Conservation (phyloP, 1,284 basidiomycete species). For the Rhizoctonia solani region DNA sequence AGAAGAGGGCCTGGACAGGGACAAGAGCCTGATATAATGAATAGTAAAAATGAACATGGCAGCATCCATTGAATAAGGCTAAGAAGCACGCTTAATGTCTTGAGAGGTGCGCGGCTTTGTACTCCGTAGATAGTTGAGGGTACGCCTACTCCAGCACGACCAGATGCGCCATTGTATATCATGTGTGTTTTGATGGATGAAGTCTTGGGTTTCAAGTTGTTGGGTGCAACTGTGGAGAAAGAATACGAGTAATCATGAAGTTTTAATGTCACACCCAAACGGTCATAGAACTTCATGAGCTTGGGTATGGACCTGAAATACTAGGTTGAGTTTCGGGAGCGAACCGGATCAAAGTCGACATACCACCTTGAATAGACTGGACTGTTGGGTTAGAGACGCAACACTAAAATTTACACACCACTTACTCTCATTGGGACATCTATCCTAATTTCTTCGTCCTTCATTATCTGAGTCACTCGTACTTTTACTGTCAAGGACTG, state of each 20-base stretch:
- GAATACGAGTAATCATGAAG: conserved; percentile 67
- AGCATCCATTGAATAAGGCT: conserved; percentile 4
- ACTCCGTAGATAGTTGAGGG: conserved; percentile 46
- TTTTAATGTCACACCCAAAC: conserved; percentile 58
- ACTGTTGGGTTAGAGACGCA: background rate
- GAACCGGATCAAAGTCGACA: background rate
- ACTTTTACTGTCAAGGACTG: conserved; percentile 51
- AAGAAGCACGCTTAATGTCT: background rate
- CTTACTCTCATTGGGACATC: conserved; percentile 71
- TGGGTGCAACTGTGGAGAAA: conserved; percentile 56
- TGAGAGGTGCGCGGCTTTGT: background rate
- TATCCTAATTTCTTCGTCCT: conserved; percentile 53
- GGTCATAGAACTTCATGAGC: conserved; percentile 64
- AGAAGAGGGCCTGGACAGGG: conserved; percentile 55
- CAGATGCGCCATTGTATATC: conserved; percentile 69
- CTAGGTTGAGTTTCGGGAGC: background rate
- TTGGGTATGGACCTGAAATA: conserved; percentile 66
- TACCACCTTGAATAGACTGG: conserved; percentile 30
- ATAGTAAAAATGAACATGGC: conserved; percentile 50
- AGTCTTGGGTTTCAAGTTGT: conserved; percentile 38
- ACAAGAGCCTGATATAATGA: conserved; percentile 60
- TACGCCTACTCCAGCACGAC: conserved; percentile 57
- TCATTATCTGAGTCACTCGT: conserved; percentile 45
- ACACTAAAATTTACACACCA: no score
- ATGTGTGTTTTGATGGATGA: conserved; percentile 53